phyloP scores from a whole-genome alignment of 208 protist species.

The Trypanosoma lewisi region DNA sequence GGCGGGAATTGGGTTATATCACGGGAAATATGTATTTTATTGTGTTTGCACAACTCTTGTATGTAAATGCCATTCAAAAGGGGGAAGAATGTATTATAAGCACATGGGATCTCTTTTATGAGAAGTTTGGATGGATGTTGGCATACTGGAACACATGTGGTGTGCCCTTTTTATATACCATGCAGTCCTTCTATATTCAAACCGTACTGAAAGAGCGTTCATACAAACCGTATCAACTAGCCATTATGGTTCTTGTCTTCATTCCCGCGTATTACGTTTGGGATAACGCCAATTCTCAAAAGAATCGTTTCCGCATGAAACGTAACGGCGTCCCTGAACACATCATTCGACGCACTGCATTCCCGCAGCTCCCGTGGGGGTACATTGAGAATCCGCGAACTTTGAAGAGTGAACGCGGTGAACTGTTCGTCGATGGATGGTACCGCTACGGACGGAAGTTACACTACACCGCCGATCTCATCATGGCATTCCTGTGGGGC shows the following conservation, averaged over 20 bases:
- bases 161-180: constrained; percentile 95
- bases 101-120: constrained; percentile 96
- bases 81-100: constrained; percentile 93
- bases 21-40: constrained; percentile 90
- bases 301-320: constrained; percentile 92
- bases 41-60: constrained; percentile 92
- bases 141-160: constrained; percentile 95
- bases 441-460: constrained; percentile 93
- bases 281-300: constrained; percentile 94
- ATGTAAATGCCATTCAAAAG: constrained; percentile 93
- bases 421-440: constrained; percentile 93
- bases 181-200: constrained; percentile 89
- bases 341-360: constrained; percentile 76
- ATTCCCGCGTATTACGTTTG: constrained; percentile 90
- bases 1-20: constrained; percentile 76
- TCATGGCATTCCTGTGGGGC: constrained; percentile 93
- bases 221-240: constrained; percentile 58
- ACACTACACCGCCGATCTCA: constrained; percentile 93
- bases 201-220: constrained; percentile 64
- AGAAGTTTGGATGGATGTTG: constrained; percentile 95
- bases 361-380: constrained; percentile 92
- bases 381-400: constrained; percentile 89
- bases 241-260: constrained; percentile 71
- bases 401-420: constrained; percentile 81
- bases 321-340: constrained; percentile 65